Base-by-base conservation (phyloP, 208 protist species). In the Acanthamoeba royreba region DNA sequence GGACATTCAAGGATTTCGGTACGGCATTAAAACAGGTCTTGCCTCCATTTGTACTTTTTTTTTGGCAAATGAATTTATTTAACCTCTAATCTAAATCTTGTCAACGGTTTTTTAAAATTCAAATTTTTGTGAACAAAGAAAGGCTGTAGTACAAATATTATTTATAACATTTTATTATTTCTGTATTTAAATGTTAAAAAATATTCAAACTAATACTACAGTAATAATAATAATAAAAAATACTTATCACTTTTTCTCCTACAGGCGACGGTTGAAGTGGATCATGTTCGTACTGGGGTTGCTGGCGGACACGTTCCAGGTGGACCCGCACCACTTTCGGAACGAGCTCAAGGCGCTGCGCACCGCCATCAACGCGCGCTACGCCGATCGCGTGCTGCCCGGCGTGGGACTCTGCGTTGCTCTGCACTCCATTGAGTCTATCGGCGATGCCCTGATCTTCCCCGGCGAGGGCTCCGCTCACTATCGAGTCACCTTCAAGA, bases 371-470 rank as follows among this genome's bases (percentile, higher is more conserved):
- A 89, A 89, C 38, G 9, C n/a, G 17, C 49, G 61, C 45, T 89
- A 89, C 38, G 81, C 45, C 8, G 81, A 89, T n/a, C n/a, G 38
- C 25, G 38, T 92, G 22, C 19, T 92, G 38, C 88, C 88, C n/a
- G 86, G 86, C 11, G 38, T 92, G 1, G 88, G 88, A 1, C 43
- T 92, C 31, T 72, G 88, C 66, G 46, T 92, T 58, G 33, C 88
- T 33, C 42, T 92, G 25, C 40, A 83, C 66, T 31, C 25, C 40
- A 52, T 92, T 22, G 42, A 46, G 35, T 35, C 25, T 19, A n/a
- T 92, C 8, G 88, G 88, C 25, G 88, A 92, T 40, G 40, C 55
- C 4, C 53, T 92, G 35, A 92, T 92, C 66, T 92, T 47, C 28
- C 88, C 88, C 31, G 46, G 72, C 72, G 61, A 92, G 28, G 88